Base-by-base conservation (phyloP, 2,329 filamentous ascomycete genomes). In the Penicillium sp. region DNA sequence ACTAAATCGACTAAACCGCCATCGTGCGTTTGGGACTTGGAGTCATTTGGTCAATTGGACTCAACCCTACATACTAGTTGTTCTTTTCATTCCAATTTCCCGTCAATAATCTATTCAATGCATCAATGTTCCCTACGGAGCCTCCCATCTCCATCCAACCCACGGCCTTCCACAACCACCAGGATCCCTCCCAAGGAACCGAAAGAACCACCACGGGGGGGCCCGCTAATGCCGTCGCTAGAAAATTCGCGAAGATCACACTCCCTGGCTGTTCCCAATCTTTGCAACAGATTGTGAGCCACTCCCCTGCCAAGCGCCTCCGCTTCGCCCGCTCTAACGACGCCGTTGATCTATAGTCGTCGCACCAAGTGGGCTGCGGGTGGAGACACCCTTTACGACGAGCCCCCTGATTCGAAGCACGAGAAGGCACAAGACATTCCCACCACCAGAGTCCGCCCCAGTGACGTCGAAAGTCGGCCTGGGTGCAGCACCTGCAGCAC, bases 191-290 rank as follows among this genome's bases (percentile, higher is more conserved):
- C 40, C 40, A 43, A 43, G 19, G 19, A 22, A 43, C 4, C 39
- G 3, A 19, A 41, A 19, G 36, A 41, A 41, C 39, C 39, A 41
- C n/a, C 39, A 40, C 24, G 46, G 10, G 50, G 37, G 10, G 50
- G 37, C 22, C 22, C 31, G 39, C 37, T 41, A 43, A 36, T 24
- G 54, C 33, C 53, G 31, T 60, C 58, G 54, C 54, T 65, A 64
- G 62, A 64, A 64, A 63, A 65, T 65, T 65, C 63, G 59, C 54
- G 62, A 64, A 62, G 35, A 56, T 60, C 41, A 54, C 55, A 56
- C n/a, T 52, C 50, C n/a, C 50, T 41, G 37, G 6, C 22, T 22
- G 14, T 13, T 31, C 35, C 24, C 50, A 35, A 44, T 10, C 27
- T 36, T 46, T n/a, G 31, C 14, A 22, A 16, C n/a, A 22, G 14